Evolutionary conservation across 208 protist genomes (phyloP).

Genomic region (Trypanosoma scelopori): DNA sequence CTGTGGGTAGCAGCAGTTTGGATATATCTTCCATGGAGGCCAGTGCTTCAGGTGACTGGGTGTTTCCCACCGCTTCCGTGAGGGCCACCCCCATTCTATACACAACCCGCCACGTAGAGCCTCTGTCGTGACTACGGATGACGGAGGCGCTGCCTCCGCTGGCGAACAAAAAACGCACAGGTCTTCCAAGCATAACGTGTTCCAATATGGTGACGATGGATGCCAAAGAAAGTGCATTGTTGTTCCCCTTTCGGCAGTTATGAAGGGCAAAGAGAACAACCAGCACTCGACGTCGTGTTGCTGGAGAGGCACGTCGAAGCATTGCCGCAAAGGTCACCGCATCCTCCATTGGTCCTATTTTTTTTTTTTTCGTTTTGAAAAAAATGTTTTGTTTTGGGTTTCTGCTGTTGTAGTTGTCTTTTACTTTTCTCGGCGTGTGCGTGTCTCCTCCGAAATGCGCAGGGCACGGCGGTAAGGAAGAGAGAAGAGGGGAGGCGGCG

Average conservation of each 20-base stretch:
- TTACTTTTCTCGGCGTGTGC: neutral
- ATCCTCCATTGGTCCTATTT: conserved; percentile 19
- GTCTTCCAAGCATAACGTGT: conserved; percentile 22
- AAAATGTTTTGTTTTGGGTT: too few species aligned
- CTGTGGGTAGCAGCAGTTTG: conserved; percentile 7
- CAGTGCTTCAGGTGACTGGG: neutral
- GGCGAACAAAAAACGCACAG: conserved; percentile 62
- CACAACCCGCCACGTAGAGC: conserved; percentile 46
- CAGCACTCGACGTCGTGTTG: conserved; percentile 25
- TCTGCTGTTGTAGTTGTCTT: too few species aligned
- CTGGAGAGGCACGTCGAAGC: conserved; percentile 22
- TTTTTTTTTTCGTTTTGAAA: too few species aligned
- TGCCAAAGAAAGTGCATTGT: conserved; percentile 7
- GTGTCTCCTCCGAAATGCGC: neutral
- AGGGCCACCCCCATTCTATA: neutral
- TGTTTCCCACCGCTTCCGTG: neutral
- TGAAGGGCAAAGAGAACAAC: conserved; percentile 23
- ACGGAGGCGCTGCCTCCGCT: conserved; percentile 49
- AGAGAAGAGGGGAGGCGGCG: neutral
- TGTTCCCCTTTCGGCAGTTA: neutral
- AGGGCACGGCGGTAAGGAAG: neutral
- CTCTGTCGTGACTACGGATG: conserved; percentile 66
- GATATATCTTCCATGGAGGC: conserved; percentile 13
- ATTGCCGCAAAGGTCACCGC: conserved; percentile 16
- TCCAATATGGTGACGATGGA: conserved; percentile 18